These are phyloP conservation scores for Drechslerella stenobrocha DNA, from an alignment of 2,329 filamentous ascomycete genomes.

Conservation along the genomic window DNA sequence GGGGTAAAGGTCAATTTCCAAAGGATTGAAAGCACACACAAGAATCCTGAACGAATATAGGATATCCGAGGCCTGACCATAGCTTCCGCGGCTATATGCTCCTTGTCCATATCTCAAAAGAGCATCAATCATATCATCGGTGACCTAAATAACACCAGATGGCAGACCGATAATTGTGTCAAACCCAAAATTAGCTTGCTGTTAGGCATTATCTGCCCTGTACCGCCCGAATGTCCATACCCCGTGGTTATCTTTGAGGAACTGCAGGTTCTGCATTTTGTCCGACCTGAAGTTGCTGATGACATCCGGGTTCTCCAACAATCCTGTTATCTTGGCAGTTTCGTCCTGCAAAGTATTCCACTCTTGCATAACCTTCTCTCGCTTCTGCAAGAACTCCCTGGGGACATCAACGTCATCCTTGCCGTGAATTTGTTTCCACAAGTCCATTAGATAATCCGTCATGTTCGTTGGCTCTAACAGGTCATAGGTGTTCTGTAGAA, in stretches of 20 bases:
- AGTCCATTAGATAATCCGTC: slow-evolving; percentile 92
- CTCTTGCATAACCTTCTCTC: slow-evolving; percentile 81
- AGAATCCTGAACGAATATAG: slow-evolving; percentile 98
- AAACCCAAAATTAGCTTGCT: slow-evolving; percentile 30
- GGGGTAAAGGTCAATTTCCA: neutral
- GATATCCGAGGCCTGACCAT: slow-evolving; percentile 83
- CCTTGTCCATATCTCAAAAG: slow-evolving; percentile 96
- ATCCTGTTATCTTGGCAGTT: slow-evolving; percentile 82
- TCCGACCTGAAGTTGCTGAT: slow-evolving; percentile 88
- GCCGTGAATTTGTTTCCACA: slow-evolving; percentile 86
- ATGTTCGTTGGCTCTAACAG: slow-evolving; percentile 97
- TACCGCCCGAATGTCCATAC: slow-evolving; percentile 60
- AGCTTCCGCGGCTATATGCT: slow-evolving; percentile 96
- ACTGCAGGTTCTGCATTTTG: slow-evolving; percentile 98
- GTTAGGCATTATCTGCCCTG: neutral
- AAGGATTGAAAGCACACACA: slow-evolving; percentile 53
- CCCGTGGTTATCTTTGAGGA: slow-evolving; percentile 92
- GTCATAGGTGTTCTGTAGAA: slow-evolving; percentile 85
- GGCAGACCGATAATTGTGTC: no score
- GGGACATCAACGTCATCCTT: slow-evolving; percentile 71
- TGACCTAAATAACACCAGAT: no score
- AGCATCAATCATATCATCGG: slow-evolving; percentile 90
- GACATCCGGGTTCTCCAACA: slow-evolving; percentile 85
- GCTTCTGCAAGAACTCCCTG: slow-evolving; percentile 83
- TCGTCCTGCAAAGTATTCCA: slow-evolving; percentile 83